phyloP scores from a whole-genome alignment of 306 rosid genomes.

The Cucurbita maxima region DNA sequence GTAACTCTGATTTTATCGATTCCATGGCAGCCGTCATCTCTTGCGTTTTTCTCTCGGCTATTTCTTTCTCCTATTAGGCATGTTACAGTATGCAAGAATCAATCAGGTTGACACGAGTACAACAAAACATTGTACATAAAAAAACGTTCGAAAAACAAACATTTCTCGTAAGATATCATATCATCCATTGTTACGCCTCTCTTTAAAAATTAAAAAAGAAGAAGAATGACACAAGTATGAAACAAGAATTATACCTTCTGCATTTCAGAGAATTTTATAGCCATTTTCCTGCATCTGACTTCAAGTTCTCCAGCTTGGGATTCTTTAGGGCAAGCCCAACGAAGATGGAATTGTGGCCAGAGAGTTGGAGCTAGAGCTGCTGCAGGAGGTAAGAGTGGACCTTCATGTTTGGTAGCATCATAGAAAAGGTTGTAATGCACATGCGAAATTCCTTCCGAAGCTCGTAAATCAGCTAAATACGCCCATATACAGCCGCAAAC shows the following conservation, averaged over 20 bases:
- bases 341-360: slow-evolving; percentile 92
- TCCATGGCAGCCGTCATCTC: slow-evolving; percentile 45
- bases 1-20: slow-evolving; percentile 46
- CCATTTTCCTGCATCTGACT: slow-evolving; percentile 49
- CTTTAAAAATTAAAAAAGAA: too few relatives aligned
- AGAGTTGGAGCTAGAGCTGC: slow-evolving; percentile 90
- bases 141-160: too few relatives aligned
- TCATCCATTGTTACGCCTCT: too few relatives aligned
- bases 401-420: slow-evolving; percentile 45
- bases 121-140: background rate
- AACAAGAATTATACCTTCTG: slow-evolving; percentile 42
- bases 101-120: background rate
- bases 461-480: slow-evolving; percentile 62
- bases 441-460: slow-evolving; percentile 51
- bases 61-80: slow-evolving; percentile 61
- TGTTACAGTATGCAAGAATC: background rate
- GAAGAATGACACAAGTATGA: background rate
- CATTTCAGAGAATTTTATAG: slow-evolving; percentile 40
- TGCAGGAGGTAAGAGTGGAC: slow-evolving; percentile 71
- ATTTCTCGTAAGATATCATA: too few relatives aligned
- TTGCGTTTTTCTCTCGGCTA: slow-evolving; percentile 59
- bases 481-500: slow-evolving; percentile 90
- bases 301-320: slow-evolving; percentile 70
- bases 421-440: slow-evolving; percentile 70
- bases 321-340: slow-evolving; percentile 89